These are phyloP conservation scores for Penicillium antarcticum DNA, from an alignment of 495 filamentous ascomycete species.

Conservation along the genomic window DNA sequence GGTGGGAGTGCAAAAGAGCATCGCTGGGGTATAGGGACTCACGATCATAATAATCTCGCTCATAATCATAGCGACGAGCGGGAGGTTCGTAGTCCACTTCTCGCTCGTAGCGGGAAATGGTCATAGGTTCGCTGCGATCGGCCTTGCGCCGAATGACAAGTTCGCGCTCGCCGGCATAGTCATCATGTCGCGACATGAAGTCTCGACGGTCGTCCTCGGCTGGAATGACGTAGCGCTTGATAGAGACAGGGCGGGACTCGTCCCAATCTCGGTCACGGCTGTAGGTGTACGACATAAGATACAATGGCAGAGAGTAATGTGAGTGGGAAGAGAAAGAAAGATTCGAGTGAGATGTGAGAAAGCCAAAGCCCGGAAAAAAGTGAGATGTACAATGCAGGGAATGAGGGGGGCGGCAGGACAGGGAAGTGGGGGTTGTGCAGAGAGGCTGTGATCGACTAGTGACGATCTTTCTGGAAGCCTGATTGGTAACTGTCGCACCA, in stretches of 20 bases:
- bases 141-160: constrained; percentile 48
- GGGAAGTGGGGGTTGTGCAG: constrained; percentile 17
- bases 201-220: constrained; percentile 44
- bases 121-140: constrained; percentile 40
- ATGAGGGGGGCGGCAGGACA: constrained; percentile 23
- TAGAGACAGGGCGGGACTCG: constrained; percentile 37
- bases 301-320: constrained; percentile 4
- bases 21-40: constrained; percentile 45
- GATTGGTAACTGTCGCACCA: constrained; percentile 19
- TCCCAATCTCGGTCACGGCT: constrained; percentile 45
- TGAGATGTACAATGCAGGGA: constrained; percentile 14
- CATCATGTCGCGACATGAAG: constrained; percentile 37
- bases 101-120: constrained; percentile 41
- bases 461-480: constrained; percentile 10
- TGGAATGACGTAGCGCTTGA: constrained; percentile 52
- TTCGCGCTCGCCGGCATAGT: constrained; percentile 38
- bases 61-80: constrained; percentile 38
- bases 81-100: constrained; percentile 41
- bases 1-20: constrained; percentile 58
- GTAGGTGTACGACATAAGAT: constrained; percentile 44
- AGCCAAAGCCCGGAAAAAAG: neutral
- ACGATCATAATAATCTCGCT: constrained; percentile 57
- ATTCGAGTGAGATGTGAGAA: neutral
- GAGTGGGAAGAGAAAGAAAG: constrained; percentile 3
- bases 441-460: constrained; percentile 23